Evolutionary conservation across 2,329 filamentous ascomycete species (phyloP).

Genomic region (Alternaria ventricosa): DNA sequence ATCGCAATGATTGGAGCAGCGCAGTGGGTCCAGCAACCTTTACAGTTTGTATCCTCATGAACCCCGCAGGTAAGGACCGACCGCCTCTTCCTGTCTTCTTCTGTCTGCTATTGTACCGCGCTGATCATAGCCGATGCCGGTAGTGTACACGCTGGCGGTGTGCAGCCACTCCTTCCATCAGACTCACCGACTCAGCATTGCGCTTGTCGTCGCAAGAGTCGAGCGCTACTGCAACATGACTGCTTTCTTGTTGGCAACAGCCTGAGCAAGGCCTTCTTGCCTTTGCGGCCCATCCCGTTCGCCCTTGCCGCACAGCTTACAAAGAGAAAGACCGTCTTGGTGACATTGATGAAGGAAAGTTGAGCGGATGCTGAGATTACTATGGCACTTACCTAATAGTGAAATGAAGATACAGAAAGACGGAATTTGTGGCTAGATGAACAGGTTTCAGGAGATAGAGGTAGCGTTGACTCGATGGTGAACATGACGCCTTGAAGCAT

Average conservation of each 20-base stretch:
- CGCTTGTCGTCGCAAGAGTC: neutral
- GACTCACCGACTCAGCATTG: neutral
- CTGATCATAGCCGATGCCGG: neutral
- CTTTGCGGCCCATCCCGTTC: neutral
- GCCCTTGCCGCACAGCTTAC: neutral
- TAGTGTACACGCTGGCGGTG: neutral
- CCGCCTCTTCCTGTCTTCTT: neutral
- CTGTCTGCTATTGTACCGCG: neutral
- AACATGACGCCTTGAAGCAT: neutral
- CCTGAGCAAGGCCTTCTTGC: neutral
- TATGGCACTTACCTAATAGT: neutral
- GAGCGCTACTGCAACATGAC: neutral
- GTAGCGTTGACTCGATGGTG: neutral
- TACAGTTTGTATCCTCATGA: neutral
- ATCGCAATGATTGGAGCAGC: neutral
- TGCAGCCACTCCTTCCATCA: neutral
- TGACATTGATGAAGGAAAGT: neutral
- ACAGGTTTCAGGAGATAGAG: neutral
- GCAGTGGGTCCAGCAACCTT: neutral
- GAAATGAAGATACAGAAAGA: neutral
- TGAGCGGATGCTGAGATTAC: neutral
- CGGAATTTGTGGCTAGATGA: neutral
- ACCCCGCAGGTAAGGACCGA: neutral
- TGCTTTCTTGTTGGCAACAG: neutral
- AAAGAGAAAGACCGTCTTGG: neutral